phyloP scores from a whole-genome alignment of 2,329 filamentous ascomycete genomes.

The Aureobasidium lini region DNA sequence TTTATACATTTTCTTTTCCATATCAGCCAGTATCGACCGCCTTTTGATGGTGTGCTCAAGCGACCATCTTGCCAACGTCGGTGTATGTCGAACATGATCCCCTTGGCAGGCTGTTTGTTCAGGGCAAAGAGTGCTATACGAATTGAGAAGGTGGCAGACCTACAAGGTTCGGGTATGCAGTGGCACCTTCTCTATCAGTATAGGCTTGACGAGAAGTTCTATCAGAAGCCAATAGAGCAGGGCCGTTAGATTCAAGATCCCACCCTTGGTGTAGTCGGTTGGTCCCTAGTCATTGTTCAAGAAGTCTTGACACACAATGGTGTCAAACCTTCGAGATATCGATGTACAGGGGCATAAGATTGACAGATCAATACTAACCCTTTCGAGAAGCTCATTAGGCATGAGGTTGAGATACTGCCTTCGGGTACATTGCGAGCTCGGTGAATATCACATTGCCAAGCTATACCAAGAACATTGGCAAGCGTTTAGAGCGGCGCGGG shows the following conservation, averaged over 20 bases:
- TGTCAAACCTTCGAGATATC: not conserved
- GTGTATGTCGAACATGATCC: not conserved
- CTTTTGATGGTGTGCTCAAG: not conserved
- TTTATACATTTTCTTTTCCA: not conserved
- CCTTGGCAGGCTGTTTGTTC: not conserved
- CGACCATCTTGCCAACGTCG: not conserved
- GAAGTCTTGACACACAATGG: not conserved
- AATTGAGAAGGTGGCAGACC: not conserved
- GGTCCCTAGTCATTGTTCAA: not conserved
- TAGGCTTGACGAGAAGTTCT: not conserved
- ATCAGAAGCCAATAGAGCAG: conserved; percentile 3
- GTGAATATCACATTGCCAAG: conserved; percentile 3
- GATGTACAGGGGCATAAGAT: not conserved
- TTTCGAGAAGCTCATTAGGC: conserved; percentile 8
- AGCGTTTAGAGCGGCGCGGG: not conserved
- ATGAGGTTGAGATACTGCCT: not conserved
- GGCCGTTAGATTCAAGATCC: not conserved
- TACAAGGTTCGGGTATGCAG: not conserved
- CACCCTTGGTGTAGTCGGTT: not conserved
- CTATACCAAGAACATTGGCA: conserved; percentile 13
- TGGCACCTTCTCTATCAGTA: conserved; percentile 3
- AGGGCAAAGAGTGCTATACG: not conserved
- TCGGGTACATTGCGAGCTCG: not conserved
- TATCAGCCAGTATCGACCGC: not conserved
- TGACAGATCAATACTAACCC: not conserved